A percentile compares a stretch with the other conserved stretches of the same genome.
Evolutionary conservation across 2,329 filamentous ascomycete species (phyloP).

Genomic region (Balansia obtecta): DNA sequence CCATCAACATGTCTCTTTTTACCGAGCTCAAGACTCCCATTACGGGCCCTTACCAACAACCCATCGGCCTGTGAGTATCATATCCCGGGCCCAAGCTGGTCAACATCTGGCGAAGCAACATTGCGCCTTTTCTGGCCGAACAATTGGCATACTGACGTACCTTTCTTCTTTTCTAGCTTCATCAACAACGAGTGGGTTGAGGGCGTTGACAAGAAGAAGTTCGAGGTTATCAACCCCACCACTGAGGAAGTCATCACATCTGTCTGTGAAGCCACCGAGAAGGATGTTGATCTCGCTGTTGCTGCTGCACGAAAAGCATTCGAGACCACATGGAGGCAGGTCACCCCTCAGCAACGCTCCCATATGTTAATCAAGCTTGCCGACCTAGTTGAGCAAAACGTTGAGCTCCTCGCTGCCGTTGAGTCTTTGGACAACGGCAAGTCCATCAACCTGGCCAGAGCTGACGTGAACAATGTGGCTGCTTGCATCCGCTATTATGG

Average conservation of each 20-base stretch:
- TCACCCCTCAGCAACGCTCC: slow-evolving; percentile 60
- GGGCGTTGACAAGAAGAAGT: slow-evolving; percentile 73
- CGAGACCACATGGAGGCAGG: slow-evolving; percentile 56
- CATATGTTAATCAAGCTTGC: slow-evolving; percentile 63
- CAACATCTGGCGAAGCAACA: neutral
- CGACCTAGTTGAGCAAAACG: slow-evolving; percentile 67
- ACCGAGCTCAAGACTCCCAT: slow-evolving; percentile 56
- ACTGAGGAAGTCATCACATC: slow-evolving; percentile 76
- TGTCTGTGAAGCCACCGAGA: slow-evolving; percentile 76
- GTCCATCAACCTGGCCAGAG: slow-evolving; percentile 62
- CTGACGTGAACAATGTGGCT: slow-evolving; percentile 56
- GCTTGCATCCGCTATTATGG: slow-evolving; percentile 62
- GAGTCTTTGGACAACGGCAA: slow-evolving; percentile 87
- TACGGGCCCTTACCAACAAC: slow-evolving; percentile 46
- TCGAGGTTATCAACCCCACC: slow-evolving; percentile 82
- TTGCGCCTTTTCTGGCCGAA: neutral
- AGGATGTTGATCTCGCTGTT: slow-evolving; percentile 74
- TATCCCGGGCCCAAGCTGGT: neutral
- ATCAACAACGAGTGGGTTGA: slow-evolving; percentile 86
- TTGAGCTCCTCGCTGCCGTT: slow-evolving; percentile 63
- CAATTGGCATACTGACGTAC: neutral
- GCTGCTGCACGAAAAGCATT: slow-evolving; percentile 77
- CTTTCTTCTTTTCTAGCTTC: slow-evolving; percentile 40
- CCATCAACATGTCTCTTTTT: slow-evolving; percentile 32
- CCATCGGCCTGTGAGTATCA: slow-evolving; percentile 45